phyloP scores from a whole-genome alignment of 805 yeast genomes.

The Tetrapisispora iriomotensis region DNA sequence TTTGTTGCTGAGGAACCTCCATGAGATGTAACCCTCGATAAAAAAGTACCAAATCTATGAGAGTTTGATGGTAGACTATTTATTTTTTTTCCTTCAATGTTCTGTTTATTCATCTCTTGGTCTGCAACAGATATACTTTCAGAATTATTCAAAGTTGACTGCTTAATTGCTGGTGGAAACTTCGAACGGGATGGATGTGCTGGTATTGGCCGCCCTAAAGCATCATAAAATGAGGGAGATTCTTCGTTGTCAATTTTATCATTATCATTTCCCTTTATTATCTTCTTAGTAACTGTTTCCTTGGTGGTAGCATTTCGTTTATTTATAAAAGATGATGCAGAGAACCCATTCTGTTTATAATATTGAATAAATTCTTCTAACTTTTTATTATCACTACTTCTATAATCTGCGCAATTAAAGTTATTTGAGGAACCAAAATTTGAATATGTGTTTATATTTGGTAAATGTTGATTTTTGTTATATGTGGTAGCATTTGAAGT shows the following conservation, averaged over 20 bases:
- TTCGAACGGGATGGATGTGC: conserved; percentile 40
- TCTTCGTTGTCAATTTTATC: neutral
- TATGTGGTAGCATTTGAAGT: neutral
- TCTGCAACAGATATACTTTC: neutral
- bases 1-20: neutral
- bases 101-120: conserved; percentile 6
- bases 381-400: conserved; percentile 33
- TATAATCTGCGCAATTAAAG: neutral
- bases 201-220: conserved; percentile 39
- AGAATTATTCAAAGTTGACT: neutral
- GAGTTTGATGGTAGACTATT: conserved; percentile 6
- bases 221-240: conserved; percentile 18
- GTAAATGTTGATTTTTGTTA: too few relatives aligned
- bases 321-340: conserved; percentile 18
- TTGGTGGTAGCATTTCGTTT: neutral
- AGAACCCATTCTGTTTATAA: conserved; percentile 24
- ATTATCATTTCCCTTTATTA: neutral
- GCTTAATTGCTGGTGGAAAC: conserved; percentile 40
- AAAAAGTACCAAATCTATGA: conserved; percentile 25
- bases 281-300: neutral
- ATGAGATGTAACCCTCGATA: conserved; percentile 26
- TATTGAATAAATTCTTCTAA: conserved; percentile 38
- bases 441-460: too few relatives aligned
- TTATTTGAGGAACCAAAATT: neutral
- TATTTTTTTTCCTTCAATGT: too few relatives aligned